Conservation (phyloP, 495 filamentous ascomycete species). For the Penicillium samsonianum region DNA sequence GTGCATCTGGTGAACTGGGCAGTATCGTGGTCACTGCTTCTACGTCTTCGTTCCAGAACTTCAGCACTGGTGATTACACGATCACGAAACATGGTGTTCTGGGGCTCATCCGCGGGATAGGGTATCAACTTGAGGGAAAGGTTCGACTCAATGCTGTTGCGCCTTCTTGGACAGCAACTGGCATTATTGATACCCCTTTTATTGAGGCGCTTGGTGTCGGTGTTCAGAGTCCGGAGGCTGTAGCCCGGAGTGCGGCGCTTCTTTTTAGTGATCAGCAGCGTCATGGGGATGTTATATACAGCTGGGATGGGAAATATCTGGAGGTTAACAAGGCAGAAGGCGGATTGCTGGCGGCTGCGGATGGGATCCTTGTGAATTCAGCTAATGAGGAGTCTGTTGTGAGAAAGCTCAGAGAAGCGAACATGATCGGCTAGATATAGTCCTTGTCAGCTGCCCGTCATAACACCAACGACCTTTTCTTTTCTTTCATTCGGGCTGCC, state of each 20-base stretch:
- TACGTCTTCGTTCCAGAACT: constrained; percentile 39
- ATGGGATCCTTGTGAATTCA: constrained; percentile 14
- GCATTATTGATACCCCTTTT: constrained; percentile 27
- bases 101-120: constrained; percentile 37
- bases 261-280: constrained; percentile 38
- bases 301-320: constrained; percentile 37
- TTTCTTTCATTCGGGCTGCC: constrained; percentile 6
- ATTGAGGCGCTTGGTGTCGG: constrained; percentile 25
- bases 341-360: constrained; percentile 25
- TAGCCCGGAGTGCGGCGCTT: constrained; percentile 39
- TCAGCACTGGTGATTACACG: constrained; percentile 40
- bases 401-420: constrained; percentile 5
- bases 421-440: neutral
- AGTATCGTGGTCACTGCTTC: constrained; percentile 45
- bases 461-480: too few relatives aligned
- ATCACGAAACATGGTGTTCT: constrained; percentile 44
- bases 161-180: constrained; percentile 47
- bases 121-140: constrained; percentile 11
- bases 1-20: constrained; percentile 19
- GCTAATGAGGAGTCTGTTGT: constrained; percentile 22
- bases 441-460: neutral
- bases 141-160: constrained; percentile 45
- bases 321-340: constrained; percentile 41
- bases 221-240: constrained; percentile 36
- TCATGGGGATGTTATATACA: constrained; percentile 42